phyloP scores from a whole-genome alignment of 495 filamentous ascomycete genomes.

The Usnea hakonensis region DNA sequence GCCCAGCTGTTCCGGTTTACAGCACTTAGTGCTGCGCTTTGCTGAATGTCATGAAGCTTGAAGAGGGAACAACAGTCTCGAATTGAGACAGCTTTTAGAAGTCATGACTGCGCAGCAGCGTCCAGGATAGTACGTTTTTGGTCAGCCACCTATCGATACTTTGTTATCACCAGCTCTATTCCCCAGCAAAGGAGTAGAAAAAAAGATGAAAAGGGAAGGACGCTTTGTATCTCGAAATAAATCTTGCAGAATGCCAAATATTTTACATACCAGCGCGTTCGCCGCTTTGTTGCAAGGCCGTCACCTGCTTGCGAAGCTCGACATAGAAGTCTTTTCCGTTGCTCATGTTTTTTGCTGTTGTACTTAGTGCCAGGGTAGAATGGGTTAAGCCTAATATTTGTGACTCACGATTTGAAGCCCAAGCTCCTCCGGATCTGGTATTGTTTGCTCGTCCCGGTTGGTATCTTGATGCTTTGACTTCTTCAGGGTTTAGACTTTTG shows the following conservation, averaged over 20 bases:
- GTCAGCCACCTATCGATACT: neutral
- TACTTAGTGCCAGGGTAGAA: constrained; percentile 1
- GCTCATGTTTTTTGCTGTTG: constrained; percentile 44
- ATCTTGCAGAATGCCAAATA: no score
- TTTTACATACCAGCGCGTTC: constrained; percentile 34
- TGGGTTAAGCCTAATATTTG: neutral
- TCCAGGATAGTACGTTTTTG: neutral
- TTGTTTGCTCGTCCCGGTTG: constrained; percentile 22
- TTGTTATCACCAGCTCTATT: neutral
- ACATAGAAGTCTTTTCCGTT: constrained; percentile 49
- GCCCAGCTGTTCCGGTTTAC: neutral
- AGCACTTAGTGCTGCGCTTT: neutral
- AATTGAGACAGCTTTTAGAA: neutral
- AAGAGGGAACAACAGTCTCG: neutral
- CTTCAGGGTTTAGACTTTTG: neutral
- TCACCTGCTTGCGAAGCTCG: constrained; percentile 46
- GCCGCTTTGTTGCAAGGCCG: constrained; percentile 35
- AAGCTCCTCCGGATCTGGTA: constrained; percentile 35
- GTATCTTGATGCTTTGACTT: neutral
- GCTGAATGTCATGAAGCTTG: neutral
- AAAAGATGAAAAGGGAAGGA: neutral
- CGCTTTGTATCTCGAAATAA: neutral
- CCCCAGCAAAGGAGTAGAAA: neutral
- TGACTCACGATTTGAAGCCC: constrained; percentile 45
- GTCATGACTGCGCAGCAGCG: neutral